Conservation (phyloP, 768 basidiomycete species). For the Rubroboletus pulcherrimus region DNA sequence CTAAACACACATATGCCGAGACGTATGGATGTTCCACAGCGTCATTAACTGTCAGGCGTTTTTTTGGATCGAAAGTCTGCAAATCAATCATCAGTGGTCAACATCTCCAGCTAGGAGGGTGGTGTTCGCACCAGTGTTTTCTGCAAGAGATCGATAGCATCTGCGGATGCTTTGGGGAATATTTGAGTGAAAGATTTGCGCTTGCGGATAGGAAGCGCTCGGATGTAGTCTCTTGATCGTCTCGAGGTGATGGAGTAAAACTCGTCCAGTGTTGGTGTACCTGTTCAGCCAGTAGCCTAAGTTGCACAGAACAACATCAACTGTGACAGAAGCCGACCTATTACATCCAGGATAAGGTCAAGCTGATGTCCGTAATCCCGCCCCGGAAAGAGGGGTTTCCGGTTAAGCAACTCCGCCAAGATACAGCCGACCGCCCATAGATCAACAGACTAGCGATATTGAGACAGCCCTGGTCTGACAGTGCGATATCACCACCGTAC, state of each 20-base stretch:
- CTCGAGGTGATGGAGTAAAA: conserved; percentile 87
- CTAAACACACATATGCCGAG: conserved; percentile 58
- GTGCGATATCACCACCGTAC: conserved; percentile 28
- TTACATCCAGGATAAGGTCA: conserved; percentile 82
- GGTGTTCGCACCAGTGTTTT: conserved; percentile 55
- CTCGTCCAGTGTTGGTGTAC: conserved; percentile 85
- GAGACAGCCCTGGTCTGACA: conserved; percentile 6
- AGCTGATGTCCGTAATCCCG: conserved; percentile 87
- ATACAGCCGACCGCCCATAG: conserved; percentile 75
- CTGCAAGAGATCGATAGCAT: conserved; percentile 68
- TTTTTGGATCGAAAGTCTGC: conserved; percentile 85
- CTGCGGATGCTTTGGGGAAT: conserved; percentile 73
- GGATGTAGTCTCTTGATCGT: conserved; percentile 83
- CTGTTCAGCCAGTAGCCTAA: conserved; percentile 31
- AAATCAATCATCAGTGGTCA: background rate
- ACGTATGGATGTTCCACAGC: conserved; percentile 83
- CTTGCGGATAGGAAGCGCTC: conserved; percentile 80
- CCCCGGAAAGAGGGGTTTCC: conserved; percentile 83
- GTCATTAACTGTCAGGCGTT: conserved; percentile 77
- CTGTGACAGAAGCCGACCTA: conserved; percentile 41
- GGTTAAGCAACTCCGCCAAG: conserved; percentile 77
- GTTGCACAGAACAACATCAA: conserved; percentile 14
- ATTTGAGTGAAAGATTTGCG: conserved; percentile 63
- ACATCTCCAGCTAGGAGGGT: conserved; percentile 26
- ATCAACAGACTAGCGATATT: conserved; percentile 52